Evolutionary conservation across 768 basidiomycete species (phyloP), one percentile per base, ranked within the genome.

Genomic region (Psilocybe tampanensis): DNA sequence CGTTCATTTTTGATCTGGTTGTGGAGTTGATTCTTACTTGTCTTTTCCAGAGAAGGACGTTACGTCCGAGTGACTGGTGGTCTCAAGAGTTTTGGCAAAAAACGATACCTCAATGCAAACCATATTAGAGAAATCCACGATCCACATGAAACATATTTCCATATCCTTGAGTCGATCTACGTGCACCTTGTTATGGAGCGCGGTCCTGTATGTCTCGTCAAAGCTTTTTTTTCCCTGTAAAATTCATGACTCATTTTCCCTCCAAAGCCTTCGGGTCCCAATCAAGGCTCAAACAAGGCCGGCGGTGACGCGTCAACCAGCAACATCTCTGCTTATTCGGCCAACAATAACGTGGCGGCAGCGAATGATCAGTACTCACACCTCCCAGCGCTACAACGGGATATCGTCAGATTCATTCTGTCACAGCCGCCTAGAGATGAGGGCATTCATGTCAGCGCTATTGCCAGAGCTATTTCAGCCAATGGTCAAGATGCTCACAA

Each of bases 21-120:
- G n/a, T n/a, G n/a, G n/a, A n/a, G n/a, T 26, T 6, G n/a, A 21
- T 18, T n/a, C 24, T 18, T 53, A n/a, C 32, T 56, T 22, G 29
- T 33, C 44, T 51, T n/a, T 34, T 12, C 22, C 57, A 95, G 93
- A 50, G 88, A 89, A 69, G 80, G 85, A n/a, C 78, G 76, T 41
- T 94, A 89, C 68, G 87, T 95, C 34, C 86, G 91, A 15, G 84
- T 95, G 44, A 82, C 90, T 26, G 96, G 96, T 11, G 76, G 78
- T 12, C 73, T 98, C 59, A 96, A 96, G 71, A 80, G 78, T 12
- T 97, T 96, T 69, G 83, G 85, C 34, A 84, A 80, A 67, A 94
- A 90, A 71, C 79, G 86, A 69, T 92, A 94, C 70, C 80, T 99
- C 66, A 91, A 90, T 54, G 86, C 90, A 7, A 84, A 80, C 22